Evolutionary conservation across 2,329 filamentous ascomycete species (phyloP).

Genomic region (Dothideomycetes sp.): DNA sequence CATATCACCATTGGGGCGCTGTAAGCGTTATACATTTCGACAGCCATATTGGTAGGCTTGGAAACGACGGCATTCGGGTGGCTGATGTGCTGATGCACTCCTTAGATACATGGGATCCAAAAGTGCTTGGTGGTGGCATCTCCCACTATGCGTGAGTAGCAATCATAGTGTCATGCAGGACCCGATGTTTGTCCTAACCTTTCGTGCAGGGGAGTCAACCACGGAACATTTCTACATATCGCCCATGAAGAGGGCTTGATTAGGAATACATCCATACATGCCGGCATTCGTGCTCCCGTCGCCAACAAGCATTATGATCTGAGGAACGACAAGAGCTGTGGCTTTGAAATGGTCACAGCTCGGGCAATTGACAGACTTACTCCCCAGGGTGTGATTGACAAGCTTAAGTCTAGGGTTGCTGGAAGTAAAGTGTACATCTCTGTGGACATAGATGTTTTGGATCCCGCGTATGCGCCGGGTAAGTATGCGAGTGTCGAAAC

Average conservation of each 20-base stretch:
- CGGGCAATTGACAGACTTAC: constrained; percentile 42
- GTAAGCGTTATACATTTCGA: constrained; percentile 50
- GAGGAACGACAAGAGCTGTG: constrained; percentile 46
- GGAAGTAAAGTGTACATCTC: constrained; percentile 44
- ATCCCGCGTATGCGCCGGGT: constrained; percentile 44
- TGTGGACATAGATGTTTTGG: constrained; percentile 47
- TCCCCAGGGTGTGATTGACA: constrained; percentile 35
- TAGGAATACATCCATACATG: constrained; percentile 48
- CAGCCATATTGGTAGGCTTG: constrained; percentile 34
- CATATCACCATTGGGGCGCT: constrained; percentile 38
- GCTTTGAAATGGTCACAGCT: constrained; percentile 47
- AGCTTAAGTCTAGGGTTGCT: constrained; percentile 38
- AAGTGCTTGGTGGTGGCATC: constrained; percentile 45
- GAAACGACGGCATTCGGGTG: background rate
- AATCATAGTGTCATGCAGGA: background rate
- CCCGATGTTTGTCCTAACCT: background rate
- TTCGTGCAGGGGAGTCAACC: constrained; percentile 38
- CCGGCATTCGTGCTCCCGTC: constrained; percentile 48
- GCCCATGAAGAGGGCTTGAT: constrained; percentile 52
- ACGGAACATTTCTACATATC: constrained; percentile 52
- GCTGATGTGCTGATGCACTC: constrained; percentile 2
- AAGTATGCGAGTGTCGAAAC: constrained; percentile 2
- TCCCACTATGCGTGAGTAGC: constrained; percentile 45
- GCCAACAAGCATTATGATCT: constrained; percentile 39
- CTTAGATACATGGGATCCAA: constrained; percentile 45